Base-by-base conservation (phyloP, 129 eudicot species). In the Flaveria bidentis region DNA sequence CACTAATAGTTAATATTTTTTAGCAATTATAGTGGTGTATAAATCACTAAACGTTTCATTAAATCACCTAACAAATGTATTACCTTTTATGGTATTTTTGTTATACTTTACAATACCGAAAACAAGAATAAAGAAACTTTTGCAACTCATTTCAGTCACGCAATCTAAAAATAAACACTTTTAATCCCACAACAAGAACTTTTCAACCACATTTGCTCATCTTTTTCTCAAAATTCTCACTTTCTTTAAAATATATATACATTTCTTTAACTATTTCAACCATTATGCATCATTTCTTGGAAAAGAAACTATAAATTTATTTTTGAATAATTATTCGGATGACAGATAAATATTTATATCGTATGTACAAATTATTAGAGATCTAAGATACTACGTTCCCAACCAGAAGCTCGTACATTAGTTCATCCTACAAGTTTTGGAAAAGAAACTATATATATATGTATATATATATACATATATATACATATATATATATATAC, bases 121-220 rank as follows among this genome's bases (percentile, higher is more conserved):
- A 47, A 76, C 12, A 74, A 13, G 12, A 74, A 41, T 3, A 33
- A n/a, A 73, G 69, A 74, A 77, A 77, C 81, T 53, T 62, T 16
- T 17, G 36, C 33, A 71, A 47, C 67, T 49, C 66, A 33, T 50
- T 49, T 18, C 30, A 22, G 12, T 49, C 52, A 60, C 23, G 47
- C 42, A 45, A 70, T 9, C 4, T 36, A 51, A 57, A 78, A 62
- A 60, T 1, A 18, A 28, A 25, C 56, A 69, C 30, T 47, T 67
- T 78, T 50, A 71, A 20, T 47, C 26, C 81, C 56, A 62, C 56
- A 71, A 60, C 42, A 33, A 60, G 66, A 65, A 33, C 65, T 33
- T 65, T 20, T 50, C 52, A 65, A 33, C 80, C 18, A 76, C 64
- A 65, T 65, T 62, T 33, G 39, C 20, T 22, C 42, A 53, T 64